Evolutionary conservation across 352 stramenopile genomes (phyloP).

Genomic region (Globisporangium uncinulatum): DNA sequence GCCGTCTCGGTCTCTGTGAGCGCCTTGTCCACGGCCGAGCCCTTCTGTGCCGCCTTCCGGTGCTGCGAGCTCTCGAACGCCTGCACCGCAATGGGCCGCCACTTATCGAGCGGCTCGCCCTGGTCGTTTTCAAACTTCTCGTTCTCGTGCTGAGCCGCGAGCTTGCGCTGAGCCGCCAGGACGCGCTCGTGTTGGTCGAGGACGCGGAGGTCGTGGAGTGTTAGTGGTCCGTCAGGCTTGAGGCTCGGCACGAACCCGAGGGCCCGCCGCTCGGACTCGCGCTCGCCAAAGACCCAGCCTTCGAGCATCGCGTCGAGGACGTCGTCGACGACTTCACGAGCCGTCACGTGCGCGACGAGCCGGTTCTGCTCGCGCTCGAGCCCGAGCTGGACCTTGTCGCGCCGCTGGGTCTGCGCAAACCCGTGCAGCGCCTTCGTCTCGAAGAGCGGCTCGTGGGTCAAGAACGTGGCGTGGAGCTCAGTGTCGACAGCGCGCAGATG

Average conservation of each 20-base stretch:
- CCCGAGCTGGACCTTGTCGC: slow-evolving; percentile 65
- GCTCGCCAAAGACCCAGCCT: slow-evolving; percentile 95
- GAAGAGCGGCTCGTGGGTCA: slow-evolving; percentile 72
- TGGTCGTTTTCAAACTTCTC: slow-evolving; percentile 26
- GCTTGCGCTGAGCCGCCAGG: slow-evolving; percentile 25
- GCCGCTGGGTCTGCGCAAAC: slow-evolving; percentile 84
- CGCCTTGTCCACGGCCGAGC: slow-evolving; percentile 52
- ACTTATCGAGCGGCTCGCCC: slow-evolving; percentile 58
- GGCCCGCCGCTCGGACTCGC: slow-evolving; percentile 65
- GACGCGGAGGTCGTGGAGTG: slow-evolving; percentile 58
- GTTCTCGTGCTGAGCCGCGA: slow-evolving; percentile 14
- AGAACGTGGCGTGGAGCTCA: slow-evolving; percentile 91
- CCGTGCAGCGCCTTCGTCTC: slow-evolving; percentile 89
- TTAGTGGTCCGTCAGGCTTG: slow-evolving; percentile 71
- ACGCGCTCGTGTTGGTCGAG: slow-evolving; percentile 49
- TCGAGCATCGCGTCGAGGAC: slow-evolving; percentile 95
- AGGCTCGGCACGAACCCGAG: slow-evolving; percentile 82
- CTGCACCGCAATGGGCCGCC: slow-evolving; percentile 64
- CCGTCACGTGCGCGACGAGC: slow-evolving; percentile 80
- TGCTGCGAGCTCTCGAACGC: slow-evolving; percentile 40
- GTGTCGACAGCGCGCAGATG: slow-evolving; percentile 79
- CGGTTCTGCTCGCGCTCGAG: slow-evolving; percentile 85
- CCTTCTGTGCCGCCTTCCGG: slow-evolving; percentile 67
- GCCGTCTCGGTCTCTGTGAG: slow-evolving; percentile 87
- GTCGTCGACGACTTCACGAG: slow-evolving; percentile 90